phyloP scores from a whole-genome alignment of 805 yeast species.

The Brettanomyces nanus region DNA sequence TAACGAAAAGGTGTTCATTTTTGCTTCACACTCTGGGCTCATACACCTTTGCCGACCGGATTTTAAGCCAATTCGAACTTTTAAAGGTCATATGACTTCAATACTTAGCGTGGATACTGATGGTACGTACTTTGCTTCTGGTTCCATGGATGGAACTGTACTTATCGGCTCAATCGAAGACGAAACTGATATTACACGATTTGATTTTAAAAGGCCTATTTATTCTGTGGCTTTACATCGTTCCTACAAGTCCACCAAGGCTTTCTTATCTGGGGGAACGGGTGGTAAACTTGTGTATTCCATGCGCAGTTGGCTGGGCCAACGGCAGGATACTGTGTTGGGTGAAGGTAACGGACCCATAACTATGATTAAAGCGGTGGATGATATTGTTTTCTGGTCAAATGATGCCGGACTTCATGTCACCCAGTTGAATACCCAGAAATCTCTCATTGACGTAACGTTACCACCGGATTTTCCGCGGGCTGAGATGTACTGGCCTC shows the following conservation, averaged over 20 bases:
- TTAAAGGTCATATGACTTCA: constrained; percentile 82
- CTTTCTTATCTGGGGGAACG: constrained; percentile 84
- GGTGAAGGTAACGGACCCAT: constrained; percentile 63
- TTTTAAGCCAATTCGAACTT: constrained; percentile 55
- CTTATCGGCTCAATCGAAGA: constrained; percentile 66
- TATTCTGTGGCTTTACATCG: constrained; percentile 80
- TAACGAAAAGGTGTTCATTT: constrained; percentile 53
- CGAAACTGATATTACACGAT: constrained; percentile 57
- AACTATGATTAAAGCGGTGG: constrained; percentile 54
- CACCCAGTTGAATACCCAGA: constrained; percentile 46
- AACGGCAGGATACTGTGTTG: constrained; percentile 58
- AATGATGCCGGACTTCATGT: constrained; percentile 72
- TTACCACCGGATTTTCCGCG: constrained; percentile 50
- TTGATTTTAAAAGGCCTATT: constrained; percentile 80
- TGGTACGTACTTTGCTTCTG: constrained; percentile 72
- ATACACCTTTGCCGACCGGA: constrained; percentile 59
- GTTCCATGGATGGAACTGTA: constrained; percentile 90
- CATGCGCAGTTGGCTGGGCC: constrained; percentile 81
- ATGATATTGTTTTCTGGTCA: constrained; percentile 72
- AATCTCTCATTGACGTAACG: constrained; percentile 41
- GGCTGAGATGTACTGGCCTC: constrained; percentile 81
- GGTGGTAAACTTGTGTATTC: constrained; percentile 74
- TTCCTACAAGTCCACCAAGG: constrained; percentile 49
- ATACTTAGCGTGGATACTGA: constrained; percentile 66
- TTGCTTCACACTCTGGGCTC: constrained; percentile 87